Conservation (phyloP, 768 basidiomycete species). For the Strobilomyces echinocephalus region DNA sequence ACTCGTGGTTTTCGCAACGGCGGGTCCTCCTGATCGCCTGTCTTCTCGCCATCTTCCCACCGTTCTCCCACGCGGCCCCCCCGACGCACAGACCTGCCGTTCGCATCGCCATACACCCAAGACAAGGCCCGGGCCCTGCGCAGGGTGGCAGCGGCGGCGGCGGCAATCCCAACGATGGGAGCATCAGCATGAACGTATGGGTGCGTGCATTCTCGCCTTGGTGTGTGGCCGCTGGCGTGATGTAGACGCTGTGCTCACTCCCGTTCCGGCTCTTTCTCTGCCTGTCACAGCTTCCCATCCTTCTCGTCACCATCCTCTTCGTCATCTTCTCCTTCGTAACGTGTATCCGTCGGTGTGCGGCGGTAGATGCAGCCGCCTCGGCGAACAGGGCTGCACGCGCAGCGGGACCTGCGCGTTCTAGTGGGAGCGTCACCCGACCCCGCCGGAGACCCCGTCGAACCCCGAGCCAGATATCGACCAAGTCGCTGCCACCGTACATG, state of each 20-base stretch:
- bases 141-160: neutral
- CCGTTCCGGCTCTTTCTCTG: neutral
- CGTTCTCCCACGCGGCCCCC: conserved; percentile 10
- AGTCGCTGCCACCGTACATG: conserved; percentile 71
- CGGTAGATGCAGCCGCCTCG: neutral
- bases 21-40: neutral
- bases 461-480: conserved; percentile 77
- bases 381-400: neutral
- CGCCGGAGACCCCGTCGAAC: conserved; percentile 47
- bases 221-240: neutral
- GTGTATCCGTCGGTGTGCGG: conserved; percentile 21
- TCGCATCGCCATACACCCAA: neutral
- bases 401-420: neutral
- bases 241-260: neutral
- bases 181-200: conserved; percentile 22
- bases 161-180: neutral
- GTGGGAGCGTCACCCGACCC: conserved; percentile 11
- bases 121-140: neutral
- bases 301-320: conserved; percentile 22
- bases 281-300: conserved; percentile 23
- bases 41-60: conserved; percentile 1
- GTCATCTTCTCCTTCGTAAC: conserved; percentile 16
- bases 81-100: neutral
- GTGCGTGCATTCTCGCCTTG: conserved; percentile 13
- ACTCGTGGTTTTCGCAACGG: conserved; percentile 3